Evolutionary conservation across 73 alveolate species (phyloP).

Genomic region (Paramecium tetraurelia): DNA sequence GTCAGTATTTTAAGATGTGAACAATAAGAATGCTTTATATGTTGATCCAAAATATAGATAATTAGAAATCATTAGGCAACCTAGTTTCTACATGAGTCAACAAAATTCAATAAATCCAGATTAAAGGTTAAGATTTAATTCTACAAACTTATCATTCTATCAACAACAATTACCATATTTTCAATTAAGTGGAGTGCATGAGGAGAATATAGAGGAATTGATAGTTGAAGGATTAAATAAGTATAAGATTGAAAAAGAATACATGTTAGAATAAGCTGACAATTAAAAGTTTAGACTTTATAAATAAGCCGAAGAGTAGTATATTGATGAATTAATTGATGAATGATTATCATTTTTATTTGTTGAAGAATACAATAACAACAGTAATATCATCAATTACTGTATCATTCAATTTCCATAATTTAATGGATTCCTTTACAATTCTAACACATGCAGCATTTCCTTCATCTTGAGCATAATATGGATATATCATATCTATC

Average conservation of each 20-base stretch:
- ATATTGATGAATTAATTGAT: neutral
- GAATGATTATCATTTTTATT: neutral
- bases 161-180: neutral
- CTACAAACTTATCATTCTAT: neutral
- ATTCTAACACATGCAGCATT: conserved; percentile 62
- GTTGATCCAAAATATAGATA: neutral
- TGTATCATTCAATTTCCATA: conserved; percentile 60
- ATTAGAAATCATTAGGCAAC: neutral
- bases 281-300: neutral
- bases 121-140: neutral
- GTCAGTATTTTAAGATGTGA: neutral
- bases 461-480: conserved; percentile 49
- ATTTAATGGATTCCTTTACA: conserved; percentile 58
- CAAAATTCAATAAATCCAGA: neutral
- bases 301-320: neutral
- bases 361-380: conserved; percentile 56
- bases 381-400: conserved; percentile 65
- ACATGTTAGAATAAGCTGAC: neutral
- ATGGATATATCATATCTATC: conserved; percentile 44
- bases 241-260: neutral
- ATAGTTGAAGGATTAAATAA: neutral
- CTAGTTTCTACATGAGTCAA: neutral
- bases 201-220: neutral
- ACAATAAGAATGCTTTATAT: neutral
- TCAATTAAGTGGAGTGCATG: neutral